Evolutionary conservation across 2,329 filamentous ascomycete species (phyloP), one percentile per base, ranked within the genome.

Genomic region (Passalora sequoiae): DNA sequence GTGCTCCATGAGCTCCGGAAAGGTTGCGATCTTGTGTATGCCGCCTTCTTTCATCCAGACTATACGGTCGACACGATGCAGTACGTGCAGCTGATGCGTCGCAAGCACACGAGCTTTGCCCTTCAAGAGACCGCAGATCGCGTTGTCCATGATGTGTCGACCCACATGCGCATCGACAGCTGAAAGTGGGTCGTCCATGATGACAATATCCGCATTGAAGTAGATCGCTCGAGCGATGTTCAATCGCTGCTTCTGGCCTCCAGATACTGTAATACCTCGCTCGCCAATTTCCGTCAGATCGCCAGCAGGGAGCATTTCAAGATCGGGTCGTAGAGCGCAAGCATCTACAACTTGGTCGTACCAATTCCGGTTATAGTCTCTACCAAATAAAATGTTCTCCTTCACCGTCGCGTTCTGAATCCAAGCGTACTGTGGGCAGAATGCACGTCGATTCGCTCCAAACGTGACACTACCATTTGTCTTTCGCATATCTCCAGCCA

Each of bases 351-450:
- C 89, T 39, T 84, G 69, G 32, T 83, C 76, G 60, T 95, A 94
- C 89, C 91, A 95, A 3, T 71, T 69, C 45, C 75, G 75, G 40
- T 94, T 75, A 48, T 55, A 78, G 62, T 75, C 71, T 73, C 88
- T 91, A 8, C 91, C 91, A 59, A 97, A 97, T 0, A 88, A 67
- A 46, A 98, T 94, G 59, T 98, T 98, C 24, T 95, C 80, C 49
- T 80, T 81, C 3, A 97, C 77, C 1, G 84, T 86, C 0, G 88
- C 76, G 59, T 97, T 97, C 61, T 97, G 91, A 37, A 98, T 95
- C 92, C 92, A 98, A 0, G 92, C 87, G 60, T 95, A 95, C 62
- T 98, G 91, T 0, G 91, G 91, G 54, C 92, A 97, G 58, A 95
- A 96, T 0, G 91, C 87, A 13, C 33, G 33, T 49, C 89, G 76